Base-by-base conservation (phyloP, 2,329 filamentous ascomycete species). In the Venturia pyrina region DNA sequence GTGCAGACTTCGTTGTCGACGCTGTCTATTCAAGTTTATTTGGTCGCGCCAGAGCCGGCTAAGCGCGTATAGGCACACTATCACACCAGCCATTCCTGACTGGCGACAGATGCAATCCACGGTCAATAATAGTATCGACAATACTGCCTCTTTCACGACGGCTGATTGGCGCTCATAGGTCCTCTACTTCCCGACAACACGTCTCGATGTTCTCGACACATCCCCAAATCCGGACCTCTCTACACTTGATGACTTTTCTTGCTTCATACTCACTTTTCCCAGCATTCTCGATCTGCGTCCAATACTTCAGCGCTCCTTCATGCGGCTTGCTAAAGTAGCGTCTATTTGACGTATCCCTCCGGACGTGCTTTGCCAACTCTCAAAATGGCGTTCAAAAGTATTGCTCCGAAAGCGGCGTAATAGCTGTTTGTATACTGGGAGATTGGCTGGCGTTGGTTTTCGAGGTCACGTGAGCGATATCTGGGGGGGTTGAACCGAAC, bases 1-100 rank as follows among this genome's bases (percentile, higher is more conserved):
- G 90, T 76, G 95, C 93, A 72, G 89, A 92, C 70, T 95, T 93
- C 77, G 91, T 99, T 80, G 93, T 98, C 77, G 95, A 99, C 79
- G 93, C 93, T 74, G 91, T 99, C 80, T 99, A 98, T 87, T 95
- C 91, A 86, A 96, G 90, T 84, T 86, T 96, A 79, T 96, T 95
- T 82, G 90, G 89, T 78, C 88, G 90, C 77, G 90, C 89, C 72
- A 89, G 89, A 79, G 89, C 89, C 77, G 90, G 92, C 72, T 93
- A 80, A 83, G 53, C 53, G 53, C 28, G 28, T 37, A n/a, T 37
- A 59, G 53, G 53, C 53, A 59, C 53, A 34, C n/a, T 8, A 34
- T 37, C 15, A 37, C 53, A n/a, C 5, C 53, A n/a, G 37, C 28
- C 15, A 21, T 19, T 59, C 53, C 28, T 59, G 32, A 34, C 53